Percentiles rank a stretch among this genome's conserved stretches.
Conservation (phyloP, 306 rosid species). For the Vicia villosa region DNA sequence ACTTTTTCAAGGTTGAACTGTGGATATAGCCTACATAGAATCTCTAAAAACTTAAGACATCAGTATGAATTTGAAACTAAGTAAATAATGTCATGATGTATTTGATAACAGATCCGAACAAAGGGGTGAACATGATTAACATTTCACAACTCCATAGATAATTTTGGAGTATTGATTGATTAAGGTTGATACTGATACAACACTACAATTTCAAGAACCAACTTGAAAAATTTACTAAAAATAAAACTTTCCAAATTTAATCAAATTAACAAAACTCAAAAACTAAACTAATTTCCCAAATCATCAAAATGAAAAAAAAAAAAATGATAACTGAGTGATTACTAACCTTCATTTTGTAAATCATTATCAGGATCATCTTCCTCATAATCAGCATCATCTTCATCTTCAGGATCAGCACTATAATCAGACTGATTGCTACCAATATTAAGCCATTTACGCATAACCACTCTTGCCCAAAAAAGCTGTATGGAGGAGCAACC, state of each 20-base stretch:
- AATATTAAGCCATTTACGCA: conserved; percentile 94
- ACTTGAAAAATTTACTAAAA: background rate
- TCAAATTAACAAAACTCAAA: conserved; percentile 22
- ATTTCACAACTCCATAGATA: conserved; percentile 5
- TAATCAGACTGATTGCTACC: conserved; percentile 69
- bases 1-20: too few relatives aligned
- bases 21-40: too few relatives aligned
- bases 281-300: conserved; percentile 3
- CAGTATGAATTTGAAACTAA: background rate
- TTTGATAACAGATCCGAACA: background rate
- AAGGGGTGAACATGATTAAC: background rate
- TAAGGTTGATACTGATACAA: background rate
- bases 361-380: conserved; percentile 50
- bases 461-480: conserved; percentile 78
- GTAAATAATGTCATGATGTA: background rate
- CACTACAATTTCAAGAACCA: background rate
- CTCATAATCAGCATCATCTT: conserved; percentile 45
- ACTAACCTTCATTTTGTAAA: conserved; percentile 58
- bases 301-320: background rate
- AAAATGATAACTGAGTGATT: background rate
- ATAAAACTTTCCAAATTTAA: conserved; percentile 15
- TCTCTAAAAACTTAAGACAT: too few relatives aligned
- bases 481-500: conserved; percentile 90
- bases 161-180: background rate
- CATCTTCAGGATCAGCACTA: conserved; percentile 77